phyloP scores from a whole-genome alignment of 805 yeast genomes.

The Candida coquimbonensis region DNA sequence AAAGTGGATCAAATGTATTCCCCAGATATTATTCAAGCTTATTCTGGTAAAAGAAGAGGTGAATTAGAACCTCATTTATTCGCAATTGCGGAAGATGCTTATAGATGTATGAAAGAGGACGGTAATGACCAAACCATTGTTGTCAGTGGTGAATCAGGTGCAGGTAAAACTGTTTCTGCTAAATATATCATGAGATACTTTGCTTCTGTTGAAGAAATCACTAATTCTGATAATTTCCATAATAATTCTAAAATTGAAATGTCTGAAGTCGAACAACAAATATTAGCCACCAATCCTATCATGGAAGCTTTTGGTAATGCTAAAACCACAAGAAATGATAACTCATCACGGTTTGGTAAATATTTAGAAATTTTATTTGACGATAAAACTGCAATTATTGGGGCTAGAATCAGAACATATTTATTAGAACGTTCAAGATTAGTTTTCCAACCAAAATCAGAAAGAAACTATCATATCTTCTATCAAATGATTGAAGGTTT shows the following conservation, averaged over 20 bases:
- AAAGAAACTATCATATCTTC: slow-evolving; percentile 92
- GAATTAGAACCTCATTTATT: slow-evolving; percentile 95
- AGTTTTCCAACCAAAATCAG: slow-evolving; percentile 86
- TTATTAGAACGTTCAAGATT: slow-evolving; percentile 88
- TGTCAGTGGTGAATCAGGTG: slow-evolving; percentile 97
- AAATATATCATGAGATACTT: slow-evolving; percentile 96
- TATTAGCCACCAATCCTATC: slow-evolving; percentile 92
- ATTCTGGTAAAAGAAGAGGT: slow-evolving; percentile 87
- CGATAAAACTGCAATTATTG: slow-evolving; percentile 68
- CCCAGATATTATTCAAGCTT: slow-evolving; percentile 88
- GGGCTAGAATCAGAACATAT: slow-evolving; percentile 92
- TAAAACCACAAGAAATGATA: slow-evolving; percentile 93
- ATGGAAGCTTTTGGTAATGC: slow-evolving; percentile 99
- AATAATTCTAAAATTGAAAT: slow-evolving; percentile 48
- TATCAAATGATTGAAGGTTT: slow-evolving; percentile 83
- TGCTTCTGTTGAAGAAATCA: slow-evolving; percentile 75
- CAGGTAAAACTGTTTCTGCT: slow-evolving; percentile 97
- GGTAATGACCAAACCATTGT: slow-evolving; percentile 88
- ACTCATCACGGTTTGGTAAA: slow-evolving; percentile 96
- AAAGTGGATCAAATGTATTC: slow-evolving; percentile 86
- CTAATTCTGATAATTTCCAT: slow-evolving; percentile 30
- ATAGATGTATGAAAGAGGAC: slow-evolving; percentile 86
- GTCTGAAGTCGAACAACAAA: slow-evolving; percentile 89
- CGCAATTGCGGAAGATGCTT: slow-evolving; percentile 97
- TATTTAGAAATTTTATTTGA: slow-evolving; percentile 88